Base-by-base conservation (phyloP, 371 early-diverging fungal genomes). In the Nematocida homosporus region DNA sequence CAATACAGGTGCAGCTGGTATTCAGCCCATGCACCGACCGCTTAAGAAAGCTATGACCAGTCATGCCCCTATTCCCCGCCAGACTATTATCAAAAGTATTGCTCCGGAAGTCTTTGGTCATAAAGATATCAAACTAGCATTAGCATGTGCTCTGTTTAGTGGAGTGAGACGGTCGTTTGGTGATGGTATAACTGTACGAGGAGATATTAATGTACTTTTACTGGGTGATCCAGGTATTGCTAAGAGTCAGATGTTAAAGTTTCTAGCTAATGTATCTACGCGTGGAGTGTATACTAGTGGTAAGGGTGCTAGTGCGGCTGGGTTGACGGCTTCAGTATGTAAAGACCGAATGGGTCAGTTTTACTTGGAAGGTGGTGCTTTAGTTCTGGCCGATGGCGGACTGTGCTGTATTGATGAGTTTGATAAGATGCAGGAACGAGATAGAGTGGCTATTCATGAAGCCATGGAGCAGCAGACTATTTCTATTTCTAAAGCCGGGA, bases 401-500 rank as follows among this genome's bases (percentile, higher is more conserved):
- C 92, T 97, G 32, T 96, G 96, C 47, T 97, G 97, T 86, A 99
- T 97, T 83, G 97, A 97, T 87, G 99, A 99, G 86, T 97, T 99
- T 86, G 99, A 99, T 86, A 97, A 99, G 86, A 97, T 97, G 98
- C 87, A 94, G 79, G 95, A 97, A 60, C 93, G 93, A 82, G 99
- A 99, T 84, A 88, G 97, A 67, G 97, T 97, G 0, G 96, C 97
- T 25, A 99, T 99, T 80, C 99, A 99, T 86, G 99, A 99, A 87
- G 99, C 99, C 23, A 99, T 99, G 99, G 98, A 99, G 86, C 99
- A 99, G 86, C 97, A 97, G 83, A 99, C 98, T 1, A 96, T 99
- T 66, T 93, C 93, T 6, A 97, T 99, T 78, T 95, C 98, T 57
- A 99, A 99, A 85, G 99, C 99, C 25, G 99, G 98, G 76, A 99